These are phyloP conservation scores for Curvularia sp. DNA, from an alignment of 2,329 filamentous ascomycete species.

Conservation along the genomic window DNA sequence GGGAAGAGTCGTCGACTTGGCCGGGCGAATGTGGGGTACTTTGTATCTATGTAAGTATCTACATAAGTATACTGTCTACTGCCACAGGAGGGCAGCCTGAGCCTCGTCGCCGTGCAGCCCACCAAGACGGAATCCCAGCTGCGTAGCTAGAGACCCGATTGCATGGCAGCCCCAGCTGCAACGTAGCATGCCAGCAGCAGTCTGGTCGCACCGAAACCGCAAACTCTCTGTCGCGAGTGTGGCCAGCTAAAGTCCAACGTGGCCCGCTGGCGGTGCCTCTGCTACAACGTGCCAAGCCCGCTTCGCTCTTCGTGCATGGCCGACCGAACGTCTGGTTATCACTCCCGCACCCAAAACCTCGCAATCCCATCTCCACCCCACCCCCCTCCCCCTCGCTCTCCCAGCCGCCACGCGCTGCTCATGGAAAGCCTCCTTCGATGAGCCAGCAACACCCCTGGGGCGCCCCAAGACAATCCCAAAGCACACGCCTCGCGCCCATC, in stretches of 20 bases:
- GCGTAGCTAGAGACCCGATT: not conserved
- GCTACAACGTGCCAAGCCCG: constrained; percentile 15
- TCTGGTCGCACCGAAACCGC: not conserved
- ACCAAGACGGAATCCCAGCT: not conserved
- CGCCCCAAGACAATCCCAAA: constrained; percentile 62
- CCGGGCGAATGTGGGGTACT: constrained; percentile 7
- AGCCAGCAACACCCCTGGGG: constrained; percentile 66
- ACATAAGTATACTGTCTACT: not conserved
- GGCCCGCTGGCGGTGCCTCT: constrained; percentile 13
- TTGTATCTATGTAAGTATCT: too few relatives aligned
- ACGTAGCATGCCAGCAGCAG: not conserved
- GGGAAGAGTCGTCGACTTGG: constrained; percentile 1
- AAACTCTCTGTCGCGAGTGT: not conserved
- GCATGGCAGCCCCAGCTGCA: not conserved
- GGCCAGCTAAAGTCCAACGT: constrained; percentile 10
- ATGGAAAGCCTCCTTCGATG: constrained; percentile 55
- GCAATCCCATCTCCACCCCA: constrained; percentile 23
- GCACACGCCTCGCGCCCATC: constrained; percentile 65
- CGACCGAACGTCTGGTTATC: constrained; percentile 25
- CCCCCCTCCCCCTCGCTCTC: constrained; percentile 25
- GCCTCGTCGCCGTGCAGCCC: not conserved
- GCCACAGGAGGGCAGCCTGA: not conserved
- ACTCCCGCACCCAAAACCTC: constrained; percentile 28
- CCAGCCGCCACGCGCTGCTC: constrained; percentile 47
- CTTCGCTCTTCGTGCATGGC: constrained; percentile 18